Evolutionary conservation across 1,284 basidiomycete genomes (phyloP).

Genomic region (Boletus subluridellus): DNA sequence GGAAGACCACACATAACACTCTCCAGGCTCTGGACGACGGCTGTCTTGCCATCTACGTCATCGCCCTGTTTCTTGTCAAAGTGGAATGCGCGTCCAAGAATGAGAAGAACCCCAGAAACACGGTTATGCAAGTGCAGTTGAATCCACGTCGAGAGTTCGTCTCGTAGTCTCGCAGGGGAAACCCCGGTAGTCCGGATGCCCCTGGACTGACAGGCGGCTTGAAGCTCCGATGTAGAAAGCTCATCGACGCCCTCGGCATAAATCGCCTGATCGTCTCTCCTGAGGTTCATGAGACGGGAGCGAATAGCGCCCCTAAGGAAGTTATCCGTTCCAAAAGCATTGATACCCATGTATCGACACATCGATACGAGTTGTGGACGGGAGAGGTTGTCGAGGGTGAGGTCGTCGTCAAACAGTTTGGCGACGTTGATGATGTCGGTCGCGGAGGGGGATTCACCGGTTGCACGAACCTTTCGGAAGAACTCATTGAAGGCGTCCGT

Average conservation of each 20-base stretch:
- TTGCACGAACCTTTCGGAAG: constrained; percentile 97
- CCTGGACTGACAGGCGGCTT: constrained; percentile 90
- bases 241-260: constrained; percentile 86
- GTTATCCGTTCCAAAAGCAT: constrained; percentile 98
- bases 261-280: constrained; percentile 93
- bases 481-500: constrained; percentile 98
- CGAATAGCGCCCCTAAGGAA: constrained; percentile 95
- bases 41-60: constrained; percentile 71
- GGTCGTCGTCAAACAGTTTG: constrained; percentile 94
- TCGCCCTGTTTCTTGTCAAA: constrained; percentile 78
- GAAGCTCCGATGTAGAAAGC: constrained; percentile 87
- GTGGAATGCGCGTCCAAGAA: constrained; percentile 92
- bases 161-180: constrained; percentile 78
- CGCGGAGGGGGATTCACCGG: constrained; percentile 88
- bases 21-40: constrained; percentile 80
- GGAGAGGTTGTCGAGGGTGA: constrained; percentile 96
- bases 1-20: constrained; percentile 90
- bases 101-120: constrained; percentile 90
- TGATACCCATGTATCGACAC: constrained; percentile 96
- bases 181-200: constrained; percentile 88
- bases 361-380: constrained; percentile 96
- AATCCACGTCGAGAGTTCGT: constrained; percentile 94
- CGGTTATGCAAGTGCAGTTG: constrained; percentile 83
- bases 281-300: constrained; percentile 76
- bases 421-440: constrained; percentile 92